Conservation (phyloP, 2,329 filamentous ascomycete genomes). For the Trichoderma sp. region DNA sequence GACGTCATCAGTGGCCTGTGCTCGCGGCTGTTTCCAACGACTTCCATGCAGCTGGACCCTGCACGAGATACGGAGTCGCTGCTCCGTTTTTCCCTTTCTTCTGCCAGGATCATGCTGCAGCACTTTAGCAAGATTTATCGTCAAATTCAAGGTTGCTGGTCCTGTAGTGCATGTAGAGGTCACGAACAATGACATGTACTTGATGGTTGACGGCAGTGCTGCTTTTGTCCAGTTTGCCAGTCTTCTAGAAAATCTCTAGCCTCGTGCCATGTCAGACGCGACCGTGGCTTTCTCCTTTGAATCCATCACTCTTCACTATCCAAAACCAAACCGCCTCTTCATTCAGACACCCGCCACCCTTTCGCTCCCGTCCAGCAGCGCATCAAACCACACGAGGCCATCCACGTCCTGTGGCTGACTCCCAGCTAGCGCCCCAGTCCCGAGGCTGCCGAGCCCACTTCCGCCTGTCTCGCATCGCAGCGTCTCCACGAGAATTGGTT, state of each 20-base stretch:
- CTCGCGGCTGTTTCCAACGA: conserved; percentile 6
- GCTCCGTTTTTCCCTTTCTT: background rate
- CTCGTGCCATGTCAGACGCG: background rate
- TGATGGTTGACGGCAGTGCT: background rate
- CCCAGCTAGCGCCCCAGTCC: conserved; percentile 19
- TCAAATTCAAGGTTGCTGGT: no score
- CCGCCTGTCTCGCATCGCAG: background rate
- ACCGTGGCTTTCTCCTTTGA: no score
- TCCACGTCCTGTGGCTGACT: background rate
- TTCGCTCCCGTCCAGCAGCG: background rate
- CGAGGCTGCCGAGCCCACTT: conserved; percentile 20
- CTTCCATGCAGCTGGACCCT: conserved; percentile 8
- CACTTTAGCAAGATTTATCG: background rate
- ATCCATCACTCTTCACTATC: no score
- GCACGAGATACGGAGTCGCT: conserved; percentile 6
- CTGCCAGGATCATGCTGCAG: background rate
- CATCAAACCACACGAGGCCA: no score
- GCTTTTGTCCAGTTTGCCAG: background rate
- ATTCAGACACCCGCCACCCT: background rate
- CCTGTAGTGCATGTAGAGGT: no score
- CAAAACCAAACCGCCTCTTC: background rate
- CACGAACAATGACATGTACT: no score
- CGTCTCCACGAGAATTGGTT: conserved; percentile 9
- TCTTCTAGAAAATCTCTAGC: conserved; percentile 11
- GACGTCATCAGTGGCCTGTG: conserved; percentile 24